Evolutionary conservation across 2,329 filamentous ascomycete species (phyloP), one percentile per base, ranked within the genome.

Genomic region (Stagonosporopsis cucurbitacearum): DNA sequence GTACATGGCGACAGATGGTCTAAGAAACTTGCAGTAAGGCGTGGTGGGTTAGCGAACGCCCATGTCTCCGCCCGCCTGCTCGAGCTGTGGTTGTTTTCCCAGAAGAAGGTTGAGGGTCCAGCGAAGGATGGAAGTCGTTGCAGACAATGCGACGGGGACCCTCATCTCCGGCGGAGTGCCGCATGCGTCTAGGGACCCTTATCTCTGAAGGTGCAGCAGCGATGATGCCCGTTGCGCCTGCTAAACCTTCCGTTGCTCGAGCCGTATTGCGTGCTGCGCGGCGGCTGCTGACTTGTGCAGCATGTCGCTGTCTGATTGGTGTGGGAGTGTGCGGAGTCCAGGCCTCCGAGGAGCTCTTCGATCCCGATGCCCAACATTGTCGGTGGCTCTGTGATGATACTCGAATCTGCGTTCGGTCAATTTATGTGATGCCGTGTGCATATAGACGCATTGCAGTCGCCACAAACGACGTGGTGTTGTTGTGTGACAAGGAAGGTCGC

Each of bases 141-240:
- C 22, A 33, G 37, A 15, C 30, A 25, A 5, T 12, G 28, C 13
- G 22, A 46, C 11, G 20, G 41, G 13, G 42, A 17, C 32, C 23
- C 22, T 56, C 53, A 56, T 56, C 47, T 56, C 53, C 53, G 53
- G 47, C 33, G 53, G 53, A 51, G 12, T 43, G 20, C 48, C 37
- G 53, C 43, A 35, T 48, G 42, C 43, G 53, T 41, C 19, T 47
- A 50, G 36, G 11, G 26, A 40, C 30, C 36, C 30, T 47, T 51
- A 51, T 43, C 53, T 47, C 4, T 32, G 15, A 32, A 6, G 19
- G 19, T n/a, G 47, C 53, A 43, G 47, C 53, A 51, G 36, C 53
- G 53, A 56, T 56, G 42, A 56, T 51, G 47, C 53, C 47, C 53
- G 53, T 47, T 48, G 43, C 41, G 33, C 49, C 22, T 52, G 41